A percentile compares a stretch with the other conserved stretches of the same genome.
Evolutionary conservation across 306 rosid genomes (phyloP).

Genomic region (Cucurbita maxima): DNA sequence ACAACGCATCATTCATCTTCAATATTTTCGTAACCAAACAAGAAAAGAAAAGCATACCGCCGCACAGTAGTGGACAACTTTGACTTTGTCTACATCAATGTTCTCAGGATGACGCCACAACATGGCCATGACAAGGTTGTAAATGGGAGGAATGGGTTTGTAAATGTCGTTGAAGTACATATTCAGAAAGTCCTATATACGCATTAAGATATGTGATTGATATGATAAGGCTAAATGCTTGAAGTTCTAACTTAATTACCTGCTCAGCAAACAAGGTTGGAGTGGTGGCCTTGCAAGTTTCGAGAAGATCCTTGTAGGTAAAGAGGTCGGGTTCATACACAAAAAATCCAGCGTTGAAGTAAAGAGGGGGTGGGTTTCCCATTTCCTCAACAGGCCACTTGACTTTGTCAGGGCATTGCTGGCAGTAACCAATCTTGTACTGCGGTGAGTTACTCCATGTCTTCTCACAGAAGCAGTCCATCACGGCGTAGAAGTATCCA

Average conservation of each 20-base stretch:
- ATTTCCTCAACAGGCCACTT: conserved; percentile 20
- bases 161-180: conserved; percentile 25
- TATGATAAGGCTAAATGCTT: too few species aligned
- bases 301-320: conserved; percentile 18
- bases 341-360: conserved; percentile 41
- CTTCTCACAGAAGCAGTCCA: conserved; percentile 43
- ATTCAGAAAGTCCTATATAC: conserved; percentile 25
- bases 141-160: conserved; percentile 26
- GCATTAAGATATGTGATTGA: too few species aligned
- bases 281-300: conserved; percentile 15
- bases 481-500: conserved; percentile 31
- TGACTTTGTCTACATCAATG: conserved; percentile 20
- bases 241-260: neutral
- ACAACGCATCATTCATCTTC: neutral
- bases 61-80: conserved; percentile 36
- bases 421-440: conserved; percentile 38
- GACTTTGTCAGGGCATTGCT: conserved; percentile 33
- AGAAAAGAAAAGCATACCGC: conserved; percentile 9
- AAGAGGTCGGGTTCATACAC: conserved; percentile 23
- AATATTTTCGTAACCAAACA: neutral
- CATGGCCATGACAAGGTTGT: conserved; percentile 35
- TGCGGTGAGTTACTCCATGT: conserved; percentile 28
- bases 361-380: conserved; percentile 25
- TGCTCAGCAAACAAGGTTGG: conserved; percentile 37
- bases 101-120: conserved; percentile 47